Conservation (phyloP, 179 eudicot genomes). For the Silene coronaria region DNA sequence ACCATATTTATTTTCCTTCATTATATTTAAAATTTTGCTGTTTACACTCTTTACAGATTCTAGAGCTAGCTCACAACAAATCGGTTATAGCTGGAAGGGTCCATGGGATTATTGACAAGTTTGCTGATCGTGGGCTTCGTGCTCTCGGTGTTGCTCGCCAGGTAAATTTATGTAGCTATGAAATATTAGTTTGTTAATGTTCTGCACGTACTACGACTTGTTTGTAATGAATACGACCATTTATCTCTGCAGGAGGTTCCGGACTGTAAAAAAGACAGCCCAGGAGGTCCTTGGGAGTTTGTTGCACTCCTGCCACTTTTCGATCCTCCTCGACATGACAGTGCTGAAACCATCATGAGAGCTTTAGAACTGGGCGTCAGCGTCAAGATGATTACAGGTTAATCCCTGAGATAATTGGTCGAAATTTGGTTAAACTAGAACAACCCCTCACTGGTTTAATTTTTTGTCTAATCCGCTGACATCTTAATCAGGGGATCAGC, state of each 20-base stretch:
- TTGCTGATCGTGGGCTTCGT: constrained; percentile 36
- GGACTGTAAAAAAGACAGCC: constrained; percentile 29
- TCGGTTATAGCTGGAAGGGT: constrained; percentile 25
- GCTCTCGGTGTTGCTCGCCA: constrained; percentile 34
- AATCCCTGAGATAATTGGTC: background rate
- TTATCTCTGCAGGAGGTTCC: constrained; percentile 35
- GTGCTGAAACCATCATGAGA: constrained; percentile 41
- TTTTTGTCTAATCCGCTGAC: background rate
- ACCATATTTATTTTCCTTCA: background rate
- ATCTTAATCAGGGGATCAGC: constrained; percentile 34
- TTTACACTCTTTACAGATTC: constrained; percentile 31
- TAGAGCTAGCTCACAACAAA: constrained; percentile 46
- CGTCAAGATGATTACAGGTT: constrained; percentile 50
- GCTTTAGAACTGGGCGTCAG: constrained; percentile 47
- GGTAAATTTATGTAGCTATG: constrained; percentile 17
- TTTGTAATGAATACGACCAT: background rate
- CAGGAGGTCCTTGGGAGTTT: constrained; percentile 46
- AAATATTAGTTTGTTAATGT: background rate
- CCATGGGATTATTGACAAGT: constrained; percentile 30
- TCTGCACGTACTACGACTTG: background rate
- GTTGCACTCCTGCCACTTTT: constrained; percentile 44
- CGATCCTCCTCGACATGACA: constrained; percentile 50
- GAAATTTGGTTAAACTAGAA: background rate
- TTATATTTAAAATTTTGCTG: background rate
- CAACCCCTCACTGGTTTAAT: background rate